Percentiles rank a stretch among this genome's conserved stretches.
These are phyloP conservation scores for Oryza longistaminata DNA, from an alignment of 176 grass and related monocot genomes.

Conservation along the genomic window DNA sequence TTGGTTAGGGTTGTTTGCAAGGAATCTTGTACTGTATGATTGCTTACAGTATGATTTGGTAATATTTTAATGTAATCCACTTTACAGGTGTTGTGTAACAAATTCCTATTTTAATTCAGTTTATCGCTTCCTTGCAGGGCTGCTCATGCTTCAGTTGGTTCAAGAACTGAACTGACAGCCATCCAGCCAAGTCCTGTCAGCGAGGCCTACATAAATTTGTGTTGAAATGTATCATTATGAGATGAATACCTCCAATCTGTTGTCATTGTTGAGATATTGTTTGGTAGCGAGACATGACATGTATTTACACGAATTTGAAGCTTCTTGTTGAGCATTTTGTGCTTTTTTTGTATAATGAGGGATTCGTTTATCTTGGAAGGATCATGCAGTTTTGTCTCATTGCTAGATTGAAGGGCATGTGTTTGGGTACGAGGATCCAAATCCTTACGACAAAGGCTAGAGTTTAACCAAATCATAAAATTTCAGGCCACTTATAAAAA, in stretches of 20 bases:
- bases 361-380: background rate
- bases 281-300: conserved; percentile 7
- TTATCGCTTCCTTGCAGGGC: conserved; percentile 40
- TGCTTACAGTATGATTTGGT: background rate
- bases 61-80: background rate
- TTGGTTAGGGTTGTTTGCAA: background rate
- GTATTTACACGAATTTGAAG: background rate
- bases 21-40: background rate
- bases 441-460: background rate
- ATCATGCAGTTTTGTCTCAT: no score
- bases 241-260: conserved; percentile 16
- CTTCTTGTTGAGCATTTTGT: conserved; percentile 22
- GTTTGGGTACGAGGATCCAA: background rate
- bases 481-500: background rate
- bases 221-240: conserved; percentile 29
- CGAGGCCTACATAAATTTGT: conserved; percentile 2
- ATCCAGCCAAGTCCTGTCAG: background rate
- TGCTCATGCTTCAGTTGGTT: conserved; percentile 67
- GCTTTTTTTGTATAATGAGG: background rate
- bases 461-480: background rate
- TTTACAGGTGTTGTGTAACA: background rate
- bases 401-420: no score
- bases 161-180: conserved; percentile 36
- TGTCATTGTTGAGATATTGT: conserved; percentile 36
- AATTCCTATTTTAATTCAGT: background rate